A percentile compares a stretch with the other conserved stretches of the same genome.
These are phyloP conservation scores for Angomonas deanei DNA, from an alignment of 208 protist genomes.

Conservation along the genomic window DNA sequence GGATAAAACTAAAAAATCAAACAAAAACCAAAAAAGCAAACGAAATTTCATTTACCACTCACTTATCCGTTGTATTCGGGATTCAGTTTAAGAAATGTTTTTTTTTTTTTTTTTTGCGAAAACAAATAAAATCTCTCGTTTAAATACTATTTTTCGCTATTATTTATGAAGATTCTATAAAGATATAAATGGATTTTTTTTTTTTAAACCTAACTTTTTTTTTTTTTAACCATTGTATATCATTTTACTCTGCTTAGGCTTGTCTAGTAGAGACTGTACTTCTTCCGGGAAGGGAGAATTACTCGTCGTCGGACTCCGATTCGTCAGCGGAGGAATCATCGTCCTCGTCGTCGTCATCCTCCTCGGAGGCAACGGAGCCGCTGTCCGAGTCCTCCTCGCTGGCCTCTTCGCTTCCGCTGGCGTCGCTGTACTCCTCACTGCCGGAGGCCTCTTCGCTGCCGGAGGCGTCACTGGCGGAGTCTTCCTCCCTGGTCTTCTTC, in stretches of 20 bases:
- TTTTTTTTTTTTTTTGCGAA: neutral
- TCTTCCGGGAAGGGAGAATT: no score
- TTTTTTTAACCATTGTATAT: neutral
- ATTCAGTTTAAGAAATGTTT: no score
- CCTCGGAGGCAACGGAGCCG: neutral
- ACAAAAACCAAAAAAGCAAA: no score
- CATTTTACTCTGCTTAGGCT: no score
- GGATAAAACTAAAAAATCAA: neutral
- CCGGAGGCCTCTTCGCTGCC: neutral
- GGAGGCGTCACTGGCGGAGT: neutral
- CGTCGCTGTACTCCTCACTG: neutral
- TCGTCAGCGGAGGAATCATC: no score
- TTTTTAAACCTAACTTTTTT: no score
- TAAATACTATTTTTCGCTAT: neutral
- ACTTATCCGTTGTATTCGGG: no score
- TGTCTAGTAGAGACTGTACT: neutral
- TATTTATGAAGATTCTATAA: neutral
- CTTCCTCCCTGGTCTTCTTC: slow-evolving; percentile 4
- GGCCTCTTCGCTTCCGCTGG: neutral
- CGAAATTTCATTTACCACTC: no score
- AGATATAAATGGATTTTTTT: neutral
- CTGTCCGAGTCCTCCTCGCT: neutral
- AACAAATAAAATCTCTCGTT: neutral
- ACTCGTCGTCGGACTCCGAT: no score
- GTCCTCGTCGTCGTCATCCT: slow-evolving; percentile 9